These are phyloP conservation scores for Beta macrorhiza DNA, from an alignment of 179 eudicot species.

Conservation along the genomic window DNA sequence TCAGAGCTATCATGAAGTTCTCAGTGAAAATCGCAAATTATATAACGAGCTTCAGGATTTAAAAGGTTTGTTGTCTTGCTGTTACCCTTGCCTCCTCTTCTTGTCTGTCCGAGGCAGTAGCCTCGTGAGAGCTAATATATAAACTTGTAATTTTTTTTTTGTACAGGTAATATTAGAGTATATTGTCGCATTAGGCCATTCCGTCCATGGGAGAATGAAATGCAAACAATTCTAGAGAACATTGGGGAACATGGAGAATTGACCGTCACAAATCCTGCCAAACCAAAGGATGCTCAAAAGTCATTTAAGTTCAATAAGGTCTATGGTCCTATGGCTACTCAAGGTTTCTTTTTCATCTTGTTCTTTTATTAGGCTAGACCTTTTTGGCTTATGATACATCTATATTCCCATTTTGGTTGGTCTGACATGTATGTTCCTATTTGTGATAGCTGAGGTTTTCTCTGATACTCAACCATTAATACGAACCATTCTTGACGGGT, in stretches of 20 bases:
- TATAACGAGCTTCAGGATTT: constrained; percentile 93
- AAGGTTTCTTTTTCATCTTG: constrained; percentile 62
- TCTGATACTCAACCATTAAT: constrained; percentile 74
- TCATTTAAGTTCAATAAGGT: constrained; percentile 89
- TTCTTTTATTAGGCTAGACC: constrained; percentile 22
- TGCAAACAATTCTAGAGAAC: constrained; percentile 56
- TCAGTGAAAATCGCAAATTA: constrained; percentile 77
- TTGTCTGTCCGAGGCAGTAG: not conserved
- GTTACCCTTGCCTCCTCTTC: not conserved
- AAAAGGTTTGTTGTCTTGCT: constrained; percentile 58
- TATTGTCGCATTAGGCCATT: constrained; percentile 92
- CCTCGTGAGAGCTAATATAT: not conserved
- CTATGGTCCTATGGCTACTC: constrained; percentile 69
- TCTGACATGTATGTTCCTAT: constrained; percentile 11
- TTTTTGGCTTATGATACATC: not conserved
- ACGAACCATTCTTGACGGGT: constrained; percentile 88
- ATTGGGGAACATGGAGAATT: constrained; percentile 84
- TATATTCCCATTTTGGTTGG: not conserved
- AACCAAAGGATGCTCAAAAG: constrained; percentile 71
- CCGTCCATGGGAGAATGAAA: constrained; percentile 53
- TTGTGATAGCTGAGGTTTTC: constrained; percentile 64
- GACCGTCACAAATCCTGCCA: constrained; percentile 58
- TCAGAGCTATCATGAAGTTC: constrained; percentile 55
- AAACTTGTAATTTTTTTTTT: constrained; percentile 14
- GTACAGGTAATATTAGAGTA: constrained; percentile 86